These are phyloP conservation scores for Mortierella sp. DNA, from an alignment of 371 early-diverging fungal species.

Conservation along the genomic window DNA sequence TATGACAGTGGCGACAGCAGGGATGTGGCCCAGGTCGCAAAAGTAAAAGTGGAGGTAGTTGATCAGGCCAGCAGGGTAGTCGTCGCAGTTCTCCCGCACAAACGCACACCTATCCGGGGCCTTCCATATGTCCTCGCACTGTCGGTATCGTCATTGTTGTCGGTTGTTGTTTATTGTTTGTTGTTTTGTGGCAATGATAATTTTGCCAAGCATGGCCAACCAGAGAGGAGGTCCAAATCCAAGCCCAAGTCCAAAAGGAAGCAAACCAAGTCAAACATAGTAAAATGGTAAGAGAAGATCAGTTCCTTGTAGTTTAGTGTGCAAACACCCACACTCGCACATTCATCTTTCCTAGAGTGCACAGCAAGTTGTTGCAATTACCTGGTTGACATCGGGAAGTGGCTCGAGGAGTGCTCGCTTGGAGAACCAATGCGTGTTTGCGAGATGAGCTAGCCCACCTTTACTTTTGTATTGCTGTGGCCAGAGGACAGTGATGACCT, in stretches of 20 bases:
- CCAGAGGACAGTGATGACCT: conserved; percentile 43
- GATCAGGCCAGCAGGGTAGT: conserved; percentile 69
- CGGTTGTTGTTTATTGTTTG: background rate
- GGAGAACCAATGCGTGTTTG: conserved; percentile 16
- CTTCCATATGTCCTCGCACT: conserved; percentile 70
- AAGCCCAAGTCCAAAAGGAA: too few species aligned
- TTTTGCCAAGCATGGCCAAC: background rate
- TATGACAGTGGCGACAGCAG: conserved; percentile 58
- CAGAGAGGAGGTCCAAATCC: too few species aligned
- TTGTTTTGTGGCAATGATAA: background rate
- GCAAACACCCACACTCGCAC: background rate
- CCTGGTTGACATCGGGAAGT: conserved; percentile 22
- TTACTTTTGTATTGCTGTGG: conserved; percentile 28
- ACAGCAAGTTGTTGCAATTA: background rate
- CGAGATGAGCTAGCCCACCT: background rate
- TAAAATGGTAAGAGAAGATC: too few species aligned
- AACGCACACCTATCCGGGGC: conserved; percentile 71
- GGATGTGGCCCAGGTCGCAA: conserved; percentile 64
- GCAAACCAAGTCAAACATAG: too few species aligned
- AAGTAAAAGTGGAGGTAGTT: conserved; percentile 75
- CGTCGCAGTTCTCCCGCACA: conserved; percentile 65
- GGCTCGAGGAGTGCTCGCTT: conserved; percentile 38
- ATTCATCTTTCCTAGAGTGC: background rate
- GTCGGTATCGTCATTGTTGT: background rate
- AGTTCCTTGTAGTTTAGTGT: too few species aligned